Conservation (phyloP, 495 filamentous ascomycete genomes). For the Hyaloscypha finlandica region DNA sequence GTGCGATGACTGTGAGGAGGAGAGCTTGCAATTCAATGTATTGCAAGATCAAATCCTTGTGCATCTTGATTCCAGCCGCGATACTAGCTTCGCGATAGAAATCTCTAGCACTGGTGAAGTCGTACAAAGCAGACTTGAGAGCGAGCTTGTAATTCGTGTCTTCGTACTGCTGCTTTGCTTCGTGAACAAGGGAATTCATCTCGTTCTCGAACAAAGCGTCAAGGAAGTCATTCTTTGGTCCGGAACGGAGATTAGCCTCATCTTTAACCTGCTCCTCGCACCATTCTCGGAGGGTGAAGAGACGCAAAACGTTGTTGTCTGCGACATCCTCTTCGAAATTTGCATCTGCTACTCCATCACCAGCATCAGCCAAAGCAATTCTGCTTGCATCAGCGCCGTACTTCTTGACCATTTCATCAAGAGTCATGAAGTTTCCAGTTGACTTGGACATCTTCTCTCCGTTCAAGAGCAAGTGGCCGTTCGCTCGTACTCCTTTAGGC, state of each 20-base stretch:
- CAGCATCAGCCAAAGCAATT: constrained; percentile 91
- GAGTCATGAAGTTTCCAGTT: constrained; percentile 93
- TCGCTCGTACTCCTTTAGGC: constrained; percentile 80
- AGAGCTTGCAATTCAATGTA: constrained; percentile 90
- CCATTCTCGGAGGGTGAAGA: constrained; percentile 89
- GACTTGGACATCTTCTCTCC: constrained; percentile 97
- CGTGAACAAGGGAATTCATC: constrained; percentile 77
- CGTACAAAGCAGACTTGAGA: constrained; percentile 86
- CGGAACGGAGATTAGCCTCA: constrained; percentile 65
- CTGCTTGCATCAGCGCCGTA: constrained; percentile 92
- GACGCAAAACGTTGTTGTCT: constrained; percentile 82
- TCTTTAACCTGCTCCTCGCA: constrained; percentile 81
- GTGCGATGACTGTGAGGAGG: constrained; percentile 75
- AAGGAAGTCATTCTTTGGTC: constrained; percentile 74
- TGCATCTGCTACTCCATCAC: constrained; percentile 92
- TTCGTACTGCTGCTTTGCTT: constrained; percentile 76
- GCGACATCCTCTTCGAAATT: constrained; percentile 97
- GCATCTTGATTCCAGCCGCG: constrained; percentile 77
- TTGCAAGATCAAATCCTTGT: constrained; percentile 69
- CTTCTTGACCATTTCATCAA: constrained; percentile 83
- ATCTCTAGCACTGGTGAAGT: constrained; percentile 83
- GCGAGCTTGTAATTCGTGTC: constrained; percentile 86
- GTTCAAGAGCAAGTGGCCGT: constrained; percentile 92
- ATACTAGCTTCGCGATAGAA: constrained; percentile 82
- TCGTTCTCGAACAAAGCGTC: constrained; percentile 93